A percentile compares a stretch with the other conserved stretches of the same genome.
Conservation (phyloP, 179 eudicot genomes). For the Monotropa hypopitys region DNA sequence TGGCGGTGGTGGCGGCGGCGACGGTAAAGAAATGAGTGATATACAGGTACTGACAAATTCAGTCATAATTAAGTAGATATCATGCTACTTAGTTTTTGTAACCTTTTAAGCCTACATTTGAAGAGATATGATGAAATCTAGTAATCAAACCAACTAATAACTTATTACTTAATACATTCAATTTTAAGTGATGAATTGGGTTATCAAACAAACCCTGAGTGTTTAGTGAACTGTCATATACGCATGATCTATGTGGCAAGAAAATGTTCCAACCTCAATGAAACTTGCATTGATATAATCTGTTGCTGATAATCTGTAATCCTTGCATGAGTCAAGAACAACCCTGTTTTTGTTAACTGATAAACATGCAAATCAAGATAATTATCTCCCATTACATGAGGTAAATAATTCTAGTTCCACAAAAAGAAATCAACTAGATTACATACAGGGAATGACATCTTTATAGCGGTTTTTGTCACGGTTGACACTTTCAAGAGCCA, state of each 20-base stretch:
- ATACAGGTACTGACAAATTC: no score
- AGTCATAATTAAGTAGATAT: no score
- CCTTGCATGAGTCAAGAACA: constrained; percentile 57
- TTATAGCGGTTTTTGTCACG: constrained; percentile 64
- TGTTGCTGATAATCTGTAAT: constrained; percentile 52
- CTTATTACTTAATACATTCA: no score
- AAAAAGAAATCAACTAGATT: constrained; percentile 1
- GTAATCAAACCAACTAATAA: no score
- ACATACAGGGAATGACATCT: constrained; percentile 78
- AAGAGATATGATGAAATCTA: no score
- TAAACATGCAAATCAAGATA: constrained; percentile 11
- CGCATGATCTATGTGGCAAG: background rate
- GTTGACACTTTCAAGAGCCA: constrained; percentile 54
- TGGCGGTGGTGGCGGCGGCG: no score
- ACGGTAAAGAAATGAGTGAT: no score
- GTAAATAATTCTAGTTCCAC: background rate
- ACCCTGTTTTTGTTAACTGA: constrained; percentile 74
- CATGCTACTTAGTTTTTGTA: no score
- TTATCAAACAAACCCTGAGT: no score
- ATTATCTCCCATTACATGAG: background rate
- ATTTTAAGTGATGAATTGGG: no score
- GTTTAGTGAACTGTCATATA: background rate
- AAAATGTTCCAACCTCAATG: constrained; percentile 33
- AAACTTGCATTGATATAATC: constrained; percentile 93
- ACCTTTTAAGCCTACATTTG: no score